Evolutionary conservation across 2,329 filamentous ascomycete genomes (phyloP), one percentile per base, ranked within the genome.

Genomic region (Fonsecaea pedrosoi): DNA sequence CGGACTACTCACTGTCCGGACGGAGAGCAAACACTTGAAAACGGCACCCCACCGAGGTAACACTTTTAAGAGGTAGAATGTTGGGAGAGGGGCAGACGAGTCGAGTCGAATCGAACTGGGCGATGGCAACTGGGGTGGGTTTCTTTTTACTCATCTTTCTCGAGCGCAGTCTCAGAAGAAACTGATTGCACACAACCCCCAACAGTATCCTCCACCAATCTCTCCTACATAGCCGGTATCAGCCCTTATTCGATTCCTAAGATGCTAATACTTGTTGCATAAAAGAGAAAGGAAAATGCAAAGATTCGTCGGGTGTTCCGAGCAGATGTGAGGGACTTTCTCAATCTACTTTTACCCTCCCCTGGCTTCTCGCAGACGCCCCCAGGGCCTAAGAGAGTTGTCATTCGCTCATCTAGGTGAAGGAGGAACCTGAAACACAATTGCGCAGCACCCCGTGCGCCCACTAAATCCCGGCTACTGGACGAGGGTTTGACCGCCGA

Each of bases 351-450:
- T n/a, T 42, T 25, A 25, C 18, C 21, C 9, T 50, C 45, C 18
- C 45, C 45, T 50, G 25, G 45, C 45, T 21, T 50, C 2, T 50
- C 45, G 21, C 18, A 21, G 45, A 50, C 45, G 18, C 45, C 18
- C 45, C 45, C n/a, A 50, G 30, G 45, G 45, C 45, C 45, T 61
- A 18, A 54, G 59, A 18, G 12, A 30, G 32, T 18, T 30, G 18
- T n/a, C 59, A 61, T 61, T 61, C 45, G 45, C 32, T 15, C 59
- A 54, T 54, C 53, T 54, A 32, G 32, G 21, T 54, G 48, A 48
- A 25, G 42, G 42, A 35, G 32, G 21, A 54, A 54, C 59, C 45
- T 61, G 59, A 61, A 61, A 61, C 59, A 60, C 21, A 54, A 61
- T 35, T 61, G n/a, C 53, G 48, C 59, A 61, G 45, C 5, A 9